A percentile compares a stretch with the other conserved stretches of the same genome.
Evolutionary conservation across 371 early-diverging fungal genomes (phyloP).

Genomic region (Rhizomucor miehei): DNA sequence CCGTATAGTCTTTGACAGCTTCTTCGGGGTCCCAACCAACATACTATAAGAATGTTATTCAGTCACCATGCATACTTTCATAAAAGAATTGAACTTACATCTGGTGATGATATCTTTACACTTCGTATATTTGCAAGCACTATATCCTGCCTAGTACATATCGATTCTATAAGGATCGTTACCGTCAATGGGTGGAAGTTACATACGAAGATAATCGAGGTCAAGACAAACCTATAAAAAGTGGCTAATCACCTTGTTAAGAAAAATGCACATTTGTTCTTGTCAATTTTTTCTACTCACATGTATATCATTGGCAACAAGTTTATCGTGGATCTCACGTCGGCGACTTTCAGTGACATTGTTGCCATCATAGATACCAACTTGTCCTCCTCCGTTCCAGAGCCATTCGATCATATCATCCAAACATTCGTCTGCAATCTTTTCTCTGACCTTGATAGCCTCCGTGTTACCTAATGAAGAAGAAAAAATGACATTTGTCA

Average conservation of each 20-base stretch:
- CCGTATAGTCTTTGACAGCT: constrained; percentile 84
- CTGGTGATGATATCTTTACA: constrained; percentile 91
- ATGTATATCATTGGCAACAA: constrained; percentile 65
- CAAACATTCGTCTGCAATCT: constrained; percentile 76
- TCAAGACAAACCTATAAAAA: constrained; percentile 47
- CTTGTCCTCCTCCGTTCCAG: constrained; percentile 67
- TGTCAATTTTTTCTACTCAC: no score
- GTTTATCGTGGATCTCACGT: constrained; percentile 60
- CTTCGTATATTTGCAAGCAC: constrained; percentile 77
- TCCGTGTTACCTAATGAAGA: constrained; percentile 51
- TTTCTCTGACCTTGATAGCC: constrained; percentile 48
- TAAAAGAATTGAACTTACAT: constrained; percentile 47
- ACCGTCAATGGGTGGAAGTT: no score
- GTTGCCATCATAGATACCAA: constrained; percentile 93
- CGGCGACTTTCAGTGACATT: constrained; percentile 84
- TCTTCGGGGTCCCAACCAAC: constrained; percentile 57
- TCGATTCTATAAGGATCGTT: constrained; percentile 74
- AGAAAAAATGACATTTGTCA: not conserved
- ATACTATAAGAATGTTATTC: not conserved
- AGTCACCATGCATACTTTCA: not conserved
- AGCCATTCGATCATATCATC: constrained; percentile 87
- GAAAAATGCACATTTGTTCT: no score
- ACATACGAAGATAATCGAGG: no score
- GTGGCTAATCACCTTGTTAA: no score
- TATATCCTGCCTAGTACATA: constrained; percentile 77